A percentile compares a stretch with the other conserved stretches of the same genome.
Conservation (phyloP, 805 yeast species). For the Monosporozyma siamensis region DNA sequence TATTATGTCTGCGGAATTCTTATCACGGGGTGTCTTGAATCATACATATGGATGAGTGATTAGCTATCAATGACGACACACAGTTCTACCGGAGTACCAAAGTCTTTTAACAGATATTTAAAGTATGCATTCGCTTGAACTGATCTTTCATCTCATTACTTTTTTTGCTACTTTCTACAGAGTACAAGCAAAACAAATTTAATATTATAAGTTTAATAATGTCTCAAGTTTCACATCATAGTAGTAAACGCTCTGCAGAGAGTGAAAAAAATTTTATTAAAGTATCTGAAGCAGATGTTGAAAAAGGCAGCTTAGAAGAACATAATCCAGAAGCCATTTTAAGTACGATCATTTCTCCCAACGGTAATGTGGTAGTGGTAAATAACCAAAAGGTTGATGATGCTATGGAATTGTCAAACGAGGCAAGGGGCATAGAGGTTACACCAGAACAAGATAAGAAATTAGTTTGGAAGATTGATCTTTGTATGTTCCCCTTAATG, state of each 20-base stretch:
- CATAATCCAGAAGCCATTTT: background rate
- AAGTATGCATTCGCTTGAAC: no score
- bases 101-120: no score
- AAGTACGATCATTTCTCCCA: slow-evolving; percentile 20
- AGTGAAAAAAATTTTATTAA: background rate
- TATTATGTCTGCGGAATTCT: no score
- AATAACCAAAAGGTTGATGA: slow-evolving; percentile 37
- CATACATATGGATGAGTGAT: no score
- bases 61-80: no score
- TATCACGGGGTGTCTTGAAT: no score
- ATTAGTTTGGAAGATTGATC: slow-evolving; percentile 42
- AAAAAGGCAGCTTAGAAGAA: background rate
- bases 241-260: background rate
- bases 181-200: no score
- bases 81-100: no score
- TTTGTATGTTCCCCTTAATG: slow-evolving; percentile 42
- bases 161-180: no score
- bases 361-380: slow-evolving; percentile 19
- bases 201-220: no score
- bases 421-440: slow-evolving; percentile 25
- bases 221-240: no score
- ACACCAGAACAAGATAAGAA: slow-evolving; percentile 29
- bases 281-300: background rate
- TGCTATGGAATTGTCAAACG: slow-evolving; percentile 36
- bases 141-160: no score